phyloP scores from a whole-genome alignment of 805 yeast genomes.

The Starmera quercuum region DNA sequence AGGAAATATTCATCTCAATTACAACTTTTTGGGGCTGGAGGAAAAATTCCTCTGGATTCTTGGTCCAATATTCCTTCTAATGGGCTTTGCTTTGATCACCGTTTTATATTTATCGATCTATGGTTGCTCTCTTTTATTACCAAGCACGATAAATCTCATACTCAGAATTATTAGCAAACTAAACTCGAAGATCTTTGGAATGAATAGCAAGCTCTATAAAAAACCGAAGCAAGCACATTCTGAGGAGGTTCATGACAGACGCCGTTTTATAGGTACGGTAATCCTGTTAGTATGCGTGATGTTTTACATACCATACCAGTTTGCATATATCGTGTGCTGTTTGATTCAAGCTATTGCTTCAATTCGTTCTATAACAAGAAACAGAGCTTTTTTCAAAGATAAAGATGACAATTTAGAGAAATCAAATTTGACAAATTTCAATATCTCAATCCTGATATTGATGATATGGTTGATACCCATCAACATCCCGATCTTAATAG shows the following conservation, averaged over 20 bases:
- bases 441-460: constrained; percentile 53
- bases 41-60: constrained; percentile 47
- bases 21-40: constrained; percentile 62
- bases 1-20: constrained; percentile 37
- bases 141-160: neutral
- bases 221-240: neutral
- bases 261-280: constrained; percentile 10
- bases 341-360: constrained; percentile 48
- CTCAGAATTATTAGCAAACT: neutral
- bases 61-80: constrained; percentile 47
- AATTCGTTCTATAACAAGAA: constrained; percentile 24
- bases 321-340: constrained; percentile 58
- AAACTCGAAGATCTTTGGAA: neutral
- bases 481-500: constrained; percentile 69
- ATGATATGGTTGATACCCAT: constrained; percentile 78
- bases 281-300: constrained; percentile 39
- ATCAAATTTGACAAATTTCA: constrained; percentile 43
- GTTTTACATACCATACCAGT: constrained; percentile 72
- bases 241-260: neutral
- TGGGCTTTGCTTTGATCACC: constrained; percentile 37
- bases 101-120: neutral
- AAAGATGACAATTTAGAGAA: constrained; percentile 10
- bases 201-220: neutral
- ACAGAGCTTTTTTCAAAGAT: constrained; percentile 6
- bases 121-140: neutral